These are phyloP conservation scores for Myotisia sp. DNA, from an alignment of 2,329 filamentous ascomycete species.

Conservation along the genomic window DNA sequence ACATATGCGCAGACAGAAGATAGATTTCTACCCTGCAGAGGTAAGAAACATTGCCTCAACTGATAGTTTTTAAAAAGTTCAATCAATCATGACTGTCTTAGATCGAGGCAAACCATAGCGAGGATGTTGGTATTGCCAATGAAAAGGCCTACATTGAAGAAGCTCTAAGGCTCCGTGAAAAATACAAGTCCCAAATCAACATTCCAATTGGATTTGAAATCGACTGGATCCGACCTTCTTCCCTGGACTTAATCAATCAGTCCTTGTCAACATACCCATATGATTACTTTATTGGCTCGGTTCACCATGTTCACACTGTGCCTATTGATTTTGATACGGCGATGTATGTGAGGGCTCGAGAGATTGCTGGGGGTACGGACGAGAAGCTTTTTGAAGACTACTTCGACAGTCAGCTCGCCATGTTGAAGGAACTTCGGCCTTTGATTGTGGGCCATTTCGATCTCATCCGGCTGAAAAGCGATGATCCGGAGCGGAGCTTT, in stretches of 20 bases:
- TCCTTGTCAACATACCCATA: conserved; percentile 49
- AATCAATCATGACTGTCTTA: no score
- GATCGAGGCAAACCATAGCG: conserved; percentile 18
- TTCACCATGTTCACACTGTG: conserved; percentile 75
- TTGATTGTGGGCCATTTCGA: conserved; percentile 88
- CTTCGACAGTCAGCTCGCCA: conserved; percentile 73
- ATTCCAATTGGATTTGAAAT: conserved; percentile 83
- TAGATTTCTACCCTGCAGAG: conserved; percentile 89
- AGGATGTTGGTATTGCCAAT: conserved; percentile 31
- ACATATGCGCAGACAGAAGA: conserved; percentile 72
- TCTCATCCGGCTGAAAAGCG: conserved; percentile 67
- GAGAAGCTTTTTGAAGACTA: conserved; percentile 66
- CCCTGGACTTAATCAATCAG: conserved; percentile 44
- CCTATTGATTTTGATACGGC: conserved; percentile 75
- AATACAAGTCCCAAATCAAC: conserved; percentile 57
- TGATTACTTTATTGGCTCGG: conserved; percentile 84
- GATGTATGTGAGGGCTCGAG: conserved; percentile 52
- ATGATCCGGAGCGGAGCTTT: conserved; percentile 50
- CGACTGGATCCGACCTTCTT: conserved; percentile 71
- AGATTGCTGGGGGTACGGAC: conserved; percentile 46
- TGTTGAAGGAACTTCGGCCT: conserved; percentile 60
- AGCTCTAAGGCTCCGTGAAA: conserved; percentile 55
- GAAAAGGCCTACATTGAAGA: conserved; percentile 55
- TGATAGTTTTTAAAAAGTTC: conserved; percentile 3
- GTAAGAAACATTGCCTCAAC: conserved; percentile 28